Percentiles rank a stretch among this genome's conserved stretches.
Conservation (phyloP, 495 filamentous ascomycete species). For the Paragyromitra xinjiangensis region DNA sequence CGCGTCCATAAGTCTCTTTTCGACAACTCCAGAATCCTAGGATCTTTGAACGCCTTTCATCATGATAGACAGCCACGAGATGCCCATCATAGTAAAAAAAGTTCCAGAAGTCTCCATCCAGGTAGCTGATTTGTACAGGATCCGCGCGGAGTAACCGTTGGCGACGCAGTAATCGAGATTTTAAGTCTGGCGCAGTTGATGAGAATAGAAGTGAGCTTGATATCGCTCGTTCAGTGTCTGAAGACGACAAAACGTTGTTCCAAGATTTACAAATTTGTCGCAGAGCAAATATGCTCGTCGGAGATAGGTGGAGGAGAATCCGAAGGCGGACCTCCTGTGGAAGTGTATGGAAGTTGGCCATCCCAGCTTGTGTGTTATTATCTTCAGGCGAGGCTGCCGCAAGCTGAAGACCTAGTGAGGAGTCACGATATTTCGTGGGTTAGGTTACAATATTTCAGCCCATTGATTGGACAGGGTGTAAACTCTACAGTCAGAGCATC, state of each 20-base stretch:
- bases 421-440: background rate
- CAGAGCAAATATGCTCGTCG: slow-evolving; percentile 14
- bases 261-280: slow-evolving; percentile 11
- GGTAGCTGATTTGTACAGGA: slow-evolving; percentile 20
- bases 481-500: too few species aligned
- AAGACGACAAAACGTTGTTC: slow-evolving; percentile 14
- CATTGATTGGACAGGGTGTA: background rate
- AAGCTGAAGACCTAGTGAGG: background rate
- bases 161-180: slow-evolving; percentile 21
- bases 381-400: background rate
- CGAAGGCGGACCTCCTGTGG: slow-evolving; percentile 27
- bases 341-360: slow-evolving; percentile 28
- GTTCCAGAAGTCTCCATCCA: background rate
- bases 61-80: background rate
- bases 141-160: slow-evolving; percentile 11
- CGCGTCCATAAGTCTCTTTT: slow-evolving; percentile 1
- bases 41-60: background rate
- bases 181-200: slow-evolving; percentile 16
- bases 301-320: slow-evolving; percentile 19
- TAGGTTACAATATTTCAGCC: background rate
- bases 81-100: slow-evolving; percentile 10
- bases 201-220: slow-evolving; percentile 10
- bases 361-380: background rate
- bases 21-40: slow-evolving; percentile 23
- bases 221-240: slow-evolving; percentile 18